Evolutionary conservation across 2,329 filamentous ascomycete genomes (phyloP).

Genomic region (Phyllachora maydis): DNA sequence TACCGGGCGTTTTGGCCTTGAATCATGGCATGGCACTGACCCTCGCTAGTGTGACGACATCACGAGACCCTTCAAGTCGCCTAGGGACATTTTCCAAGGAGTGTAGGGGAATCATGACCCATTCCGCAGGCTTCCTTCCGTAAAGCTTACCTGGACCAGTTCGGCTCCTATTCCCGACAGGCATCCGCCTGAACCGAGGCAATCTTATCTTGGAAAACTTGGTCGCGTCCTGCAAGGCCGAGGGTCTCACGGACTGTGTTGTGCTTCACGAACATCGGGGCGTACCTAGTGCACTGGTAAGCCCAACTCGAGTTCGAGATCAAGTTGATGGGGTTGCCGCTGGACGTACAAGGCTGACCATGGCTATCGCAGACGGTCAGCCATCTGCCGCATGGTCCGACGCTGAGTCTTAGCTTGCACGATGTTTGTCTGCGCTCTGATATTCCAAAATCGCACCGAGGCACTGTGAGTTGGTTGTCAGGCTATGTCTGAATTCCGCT

Average conservation of each 20-base stretch:
- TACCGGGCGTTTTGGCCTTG: background rate
- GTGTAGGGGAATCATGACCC: conserved; percentile 1
- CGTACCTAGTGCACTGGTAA: conserved; percentile 71
- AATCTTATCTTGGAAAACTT: conserved; percentile 77
- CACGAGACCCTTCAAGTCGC: conserved; percentile 66
- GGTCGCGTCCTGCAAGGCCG: conserved; percentile 59
- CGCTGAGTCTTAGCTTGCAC: conserved; percentile 61
- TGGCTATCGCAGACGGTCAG: conserved; percentile 17
- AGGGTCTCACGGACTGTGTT: conserved; percentile 67
- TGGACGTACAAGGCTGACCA: background rate
- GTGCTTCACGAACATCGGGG: conserved; percentile 84
- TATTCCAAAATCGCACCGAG: conserved; percentile 70
- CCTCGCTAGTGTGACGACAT: conserved; percentile 72
- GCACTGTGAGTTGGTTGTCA: conserved; percentile 36
- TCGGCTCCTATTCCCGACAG: conserved; percentile 7
- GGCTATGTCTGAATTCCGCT: too few relatives aligned
- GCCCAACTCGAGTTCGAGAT: conserved; percentile 73
- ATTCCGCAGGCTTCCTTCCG: background rate
- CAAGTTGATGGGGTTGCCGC: conserved; percentile 24
- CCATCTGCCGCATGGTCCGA: conserved; percentile 80
- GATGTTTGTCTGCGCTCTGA: conserved; percentile 88
- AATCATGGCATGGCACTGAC: background rate
- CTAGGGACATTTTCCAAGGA: conserved; percentile 88
- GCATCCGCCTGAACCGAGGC: conserved; percentile 51
- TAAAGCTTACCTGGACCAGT: conserved; percentile 2